A percentile compares a stretch with the other conserved stretches of the same genome.
These are phyloP conservation scores for Rhinocladiella similis DNA, from an alignment of 2,329 filamentous ascomycete species.

Conservation along the genomic window DNA sequence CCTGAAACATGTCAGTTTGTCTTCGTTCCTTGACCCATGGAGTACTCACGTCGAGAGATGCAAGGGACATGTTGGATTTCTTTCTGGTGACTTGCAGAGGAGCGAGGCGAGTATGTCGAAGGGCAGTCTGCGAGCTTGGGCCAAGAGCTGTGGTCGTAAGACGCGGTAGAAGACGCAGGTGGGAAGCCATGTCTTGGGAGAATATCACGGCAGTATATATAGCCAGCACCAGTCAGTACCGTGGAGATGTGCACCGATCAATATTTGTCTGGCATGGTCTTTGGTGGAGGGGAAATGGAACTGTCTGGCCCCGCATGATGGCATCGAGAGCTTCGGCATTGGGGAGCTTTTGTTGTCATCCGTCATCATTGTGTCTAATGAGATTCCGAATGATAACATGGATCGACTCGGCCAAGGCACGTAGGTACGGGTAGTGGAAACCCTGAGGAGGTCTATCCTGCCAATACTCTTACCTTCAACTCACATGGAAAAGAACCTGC, in stretches of 20 bases:
- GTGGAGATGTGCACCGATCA: conserved; percentile 20
- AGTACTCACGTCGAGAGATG: conserved; percentile 43
- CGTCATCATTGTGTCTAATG: conserved; percentile 8
- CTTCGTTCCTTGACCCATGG: conserved; percentile 19
- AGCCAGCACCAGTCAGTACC: conserved; percentile 4
- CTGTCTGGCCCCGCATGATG: conserved; percentile 16
- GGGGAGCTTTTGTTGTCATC: conserved; percentile 2
- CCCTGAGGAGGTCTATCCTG: too few species aligned
- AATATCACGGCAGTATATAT: conserved; percentile 17
- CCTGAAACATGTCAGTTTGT: conserved; percentile 44
- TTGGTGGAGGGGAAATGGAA: conserved; percentile 15
- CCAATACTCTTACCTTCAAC: too few species aligned
- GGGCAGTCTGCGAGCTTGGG: conserved; percentile 4
- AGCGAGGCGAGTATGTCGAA: conserved; percentile 1
- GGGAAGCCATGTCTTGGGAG: conserved; percentile 14
- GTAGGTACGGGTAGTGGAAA: too few species aligned
- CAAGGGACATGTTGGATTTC: conserved; percentile 41
- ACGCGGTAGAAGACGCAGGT: conserved; percentile 15
- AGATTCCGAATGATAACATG: background rate
- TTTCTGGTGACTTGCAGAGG: conserved; percentile 11
- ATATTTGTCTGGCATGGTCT: conserved; percentile 11
- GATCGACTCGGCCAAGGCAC: background rate
- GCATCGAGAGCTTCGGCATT: conserved; percentile 4
- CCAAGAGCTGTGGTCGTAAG: conserved; percentile 9
- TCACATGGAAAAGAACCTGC: too few species aligned